These are phyloP conservation scores for Kwoniella botswanensis DNA, from an alignment of 768 basidiomycete genomes.

Conservation along the genomic window DNA sequence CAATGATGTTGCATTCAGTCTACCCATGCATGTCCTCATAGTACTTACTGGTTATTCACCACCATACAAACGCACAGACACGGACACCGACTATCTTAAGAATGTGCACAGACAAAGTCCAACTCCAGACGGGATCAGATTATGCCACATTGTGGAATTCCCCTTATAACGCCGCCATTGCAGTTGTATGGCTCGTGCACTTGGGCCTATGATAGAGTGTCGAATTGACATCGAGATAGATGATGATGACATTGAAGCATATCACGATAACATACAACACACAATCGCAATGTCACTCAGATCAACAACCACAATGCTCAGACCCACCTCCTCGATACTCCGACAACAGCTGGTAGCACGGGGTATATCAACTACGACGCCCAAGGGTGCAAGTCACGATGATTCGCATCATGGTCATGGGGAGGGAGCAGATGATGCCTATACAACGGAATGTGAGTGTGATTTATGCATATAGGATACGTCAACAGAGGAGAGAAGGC, in stretches of 20 bases:
- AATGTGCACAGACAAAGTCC: background rate
- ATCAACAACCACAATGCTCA: constrained; percentile 11
- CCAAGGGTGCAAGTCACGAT: constrained; percentile 28
- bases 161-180: constrained; percentile 8
- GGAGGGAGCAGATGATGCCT: constrained; percentile 27
- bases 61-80: constrained; percentile 9
- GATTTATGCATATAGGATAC: background rate
- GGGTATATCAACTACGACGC: constrained; percentile 16
- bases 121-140: constrained; percentile 10
- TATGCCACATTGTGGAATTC: constrained; percentile 7
- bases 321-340: constrained; percentile 8
- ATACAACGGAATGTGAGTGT: constrained; percentile 40
- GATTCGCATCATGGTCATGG: constrained; percentile 32
- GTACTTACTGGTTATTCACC: background rate
- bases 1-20: background rate
- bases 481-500: background rate
- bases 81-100: too few species aligned
- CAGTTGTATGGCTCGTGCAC: background rate
- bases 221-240: background rate
- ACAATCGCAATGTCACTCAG: constrained; percentile 19
- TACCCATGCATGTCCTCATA: background rate
- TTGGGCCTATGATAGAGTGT: constrained; percentile 14
- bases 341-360: background rate
- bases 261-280: background rate
- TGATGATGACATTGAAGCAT: background rate